These are phyloP conservation scores for Pythium periplocum DNA, from an alignment of 352 stramenopile genomes.

Conservation along the genomic window DNA sequence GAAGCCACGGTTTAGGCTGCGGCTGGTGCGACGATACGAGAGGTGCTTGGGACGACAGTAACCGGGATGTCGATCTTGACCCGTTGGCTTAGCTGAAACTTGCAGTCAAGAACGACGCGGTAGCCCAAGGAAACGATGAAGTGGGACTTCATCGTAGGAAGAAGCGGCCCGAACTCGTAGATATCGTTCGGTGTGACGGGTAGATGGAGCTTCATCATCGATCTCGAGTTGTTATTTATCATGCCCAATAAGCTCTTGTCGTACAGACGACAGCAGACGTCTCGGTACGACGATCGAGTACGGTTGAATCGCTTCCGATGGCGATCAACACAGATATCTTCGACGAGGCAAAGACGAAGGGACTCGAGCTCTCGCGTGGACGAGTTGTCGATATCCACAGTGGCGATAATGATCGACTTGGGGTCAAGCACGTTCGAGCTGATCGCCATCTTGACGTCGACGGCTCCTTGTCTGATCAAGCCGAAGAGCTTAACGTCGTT, in stretches of 20 bases:
- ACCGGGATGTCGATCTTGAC: background rate
- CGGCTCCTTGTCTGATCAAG: conserved; percentile 1
- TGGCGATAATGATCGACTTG: conserved; percentile 2
- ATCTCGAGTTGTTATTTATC: background rate
- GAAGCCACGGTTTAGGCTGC: no score
- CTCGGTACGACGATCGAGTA: background rate
- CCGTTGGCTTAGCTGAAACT: background rate
- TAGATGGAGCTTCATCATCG: background rate
- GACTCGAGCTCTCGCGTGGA: conserved; percentile 4
- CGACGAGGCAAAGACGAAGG: conserved; percentile 6
- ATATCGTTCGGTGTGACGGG: conserved; percentile 6
- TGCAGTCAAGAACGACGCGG: background rate
- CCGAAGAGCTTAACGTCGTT: background rate
- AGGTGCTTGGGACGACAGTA: background rate
- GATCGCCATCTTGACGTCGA: conserved; percentile 2
- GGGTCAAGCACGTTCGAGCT: conserved; percentile 1
- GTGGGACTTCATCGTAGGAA: conserved; percentile 5
- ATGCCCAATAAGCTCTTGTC: background rate
- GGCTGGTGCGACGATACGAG: no score
- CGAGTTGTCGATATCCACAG: background rate
- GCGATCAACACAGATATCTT: conserved; percentile 8
- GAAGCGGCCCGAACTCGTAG: background rate
- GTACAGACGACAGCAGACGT: background rate
- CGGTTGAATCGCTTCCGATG: background rate
- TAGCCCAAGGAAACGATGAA: background rate